Conservation (phyloP, 2,329 filamentous ascomycete genomes). For the Camillea tinctor region DNA sequence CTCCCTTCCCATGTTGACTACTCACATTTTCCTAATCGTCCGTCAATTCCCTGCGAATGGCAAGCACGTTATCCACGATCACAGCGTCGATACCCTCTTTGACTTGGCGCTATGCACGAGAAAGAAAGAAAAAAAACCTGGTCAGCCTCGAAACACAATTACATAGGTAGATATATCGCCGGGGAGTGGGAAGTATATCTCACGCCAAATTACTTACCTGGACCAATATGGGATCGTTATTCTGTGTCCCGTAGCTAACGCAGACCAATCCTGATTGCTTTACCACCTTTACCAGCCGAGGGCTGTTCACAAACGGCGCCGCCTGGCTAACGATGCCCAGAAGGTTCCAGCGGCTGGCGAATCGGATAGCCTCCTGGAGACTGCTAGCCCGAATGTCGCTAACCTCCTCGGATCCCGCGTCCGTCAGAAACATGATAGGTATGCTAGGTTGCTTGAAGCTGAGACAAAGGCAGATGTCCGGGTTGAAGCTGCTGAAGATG, state of each 20-base stretch:
- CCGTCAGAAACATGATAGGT: slow-evolving; percentile 90
- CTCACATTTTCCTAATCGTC: slow-evolving; percentile 20
- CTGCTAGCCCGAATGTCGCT: slow-evolving; percentile 89
- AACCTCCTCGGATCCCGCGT: slow-evolving; percentile 77
- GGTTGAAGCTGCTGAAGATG: slow-evolving; percentile 97
- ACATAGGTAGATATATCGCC: slow-evolving; percentile 3
- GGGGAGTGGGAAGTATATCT: too few relatives aligned
- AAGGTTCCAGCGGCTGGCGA: slow-evolving; percentile 92
- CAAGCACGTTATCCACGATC: slow-evolving; percentile 92
- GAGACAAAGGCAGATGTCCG: slow-evolving; percentile 89
- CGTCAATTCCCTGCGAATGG: slow-evolving; percentile 87
- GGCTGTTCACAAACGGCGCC: slow-evolving; percentile 84
- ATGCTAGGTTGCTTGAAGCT: slow-evolving; percentile 98
- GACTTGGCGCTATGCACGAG: slow-evolving; percentile 82
- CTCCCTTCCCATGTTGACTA: neutral
- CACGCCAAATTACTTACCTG: slow-evolving; percentile 59
- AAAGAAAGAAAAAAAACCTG: slow-evolving; percentile 5
- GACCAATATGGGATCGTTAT: slow-evolving; percentile 84
- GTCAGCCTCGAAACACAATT: slow-evolving; percentile 7
- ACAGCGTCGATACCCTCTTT: slow-evolving; percentile 96
- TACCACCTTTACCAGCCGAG: slow-evolving; percentile 84
- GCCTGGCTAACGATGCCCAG: slow-evolving; percentile 88
- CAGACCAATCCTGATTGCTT: slow-evolving; percentile 94
- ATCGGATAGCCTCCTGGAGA: slow-evolving; percentile 91
- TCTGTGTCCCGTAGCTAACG: slow-evolving; percentile 87